Conservation (phyloP, 2,329 filamentous ascomycete species). For the Plectosphaerella cucumerina region DNA sequence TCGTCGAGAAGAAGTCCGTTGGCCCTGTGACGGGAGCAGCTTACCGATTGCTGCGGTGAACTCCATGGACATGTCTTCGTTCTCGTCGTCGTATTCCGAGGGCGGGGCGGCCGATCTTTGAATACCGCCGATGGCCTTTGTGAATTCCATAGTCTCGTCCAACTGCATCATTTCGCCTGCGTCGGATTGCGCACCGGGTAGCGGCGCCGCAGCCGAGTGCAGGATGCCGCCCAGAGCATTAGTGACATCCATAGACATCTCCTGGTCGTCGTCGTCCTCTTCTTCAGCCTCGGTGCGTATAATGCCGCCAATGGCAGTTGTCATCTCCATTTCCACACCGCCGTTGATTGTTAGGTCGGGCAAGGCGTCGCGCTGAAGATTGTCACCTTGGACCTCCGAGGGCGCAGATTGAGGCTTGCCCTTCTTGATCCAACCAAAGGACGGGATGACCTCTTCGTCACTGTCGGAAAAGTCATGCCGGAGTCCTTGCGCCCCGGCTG, state of each 20-base stretch:
- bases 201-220: slow-evolving; percentile 7
- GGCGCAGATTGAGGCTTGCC: slow-evolving; percentile 9
- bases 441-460: slow-evolving; percentile 68
- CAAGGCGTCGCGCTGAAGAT: slow-evolving; percentile 13
- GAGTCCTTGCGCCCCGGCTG: slow-evolving; percentile 69
- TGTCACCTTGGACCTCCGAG: no score
- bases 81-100: slow-evolving; percentile 33
- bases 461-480: slow-evolving; percentile 43
- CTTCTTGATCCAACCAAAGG: slow-evolving; percentile 71
- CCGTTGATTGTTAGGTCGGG: slow-evolving; percentile 41
- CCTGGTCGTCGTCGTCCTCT: slow-evolving; percentile 51
- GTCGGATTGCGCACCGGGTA: slow-evolving; percentile 21
- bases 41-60: slow-evolving; percentile 63
- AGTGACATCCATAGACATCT: slow-evolving; percentile 94
- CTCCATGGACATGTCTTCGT: slow-evolving; percentile 77
- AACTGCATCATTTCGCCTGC: slow-evolving; percentile 16
- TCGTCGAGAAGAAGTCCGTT: slow-evolving; percentile 17
- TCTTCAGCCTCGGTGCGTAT: slow-evolving; percentile 18
- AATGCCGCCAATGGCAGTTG: slow-evolving; percentile 51
- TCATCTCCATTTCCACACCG: slow-evolving; percentile 54
- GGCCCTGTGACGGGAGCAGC: slow-evolving; percentile 33
- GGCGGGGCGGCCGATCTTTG: slow-evolving; percentile 13
- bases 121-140: slow-evolving; percentile 72
- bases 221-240: slow-evolving; percentile 77
- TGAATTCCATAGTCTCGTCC: slow-evolving; percentile 82